A percentile compares a stretch with the other conserved stretches of the same genome.
Conservation (phyloP, 1,284 basidiomycete species). For the Tilletia caries region DNA sequence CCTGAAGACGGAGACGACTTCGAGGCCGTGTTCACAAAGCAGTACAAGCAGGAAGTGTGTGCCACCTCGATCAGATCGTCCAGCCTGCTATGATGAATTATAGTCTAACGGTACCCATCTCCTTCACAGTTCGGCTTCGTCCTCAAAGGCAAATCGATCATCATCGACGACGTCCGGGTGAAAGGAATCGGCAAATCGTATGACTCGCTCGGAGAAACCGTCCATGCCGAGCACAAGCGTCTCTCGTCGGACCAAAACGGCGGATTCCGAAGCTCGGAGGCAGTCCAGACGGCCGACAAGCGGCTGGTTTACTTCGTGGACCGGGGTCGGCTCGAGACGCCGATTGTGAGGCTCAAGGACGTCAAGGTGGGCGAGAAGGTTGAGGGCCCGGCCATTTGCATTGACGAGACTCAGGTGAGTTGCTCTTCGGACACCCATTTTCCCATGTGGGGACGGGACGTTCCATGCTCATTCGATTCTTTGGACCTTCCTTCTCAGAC, state of each 20-base stretch:
- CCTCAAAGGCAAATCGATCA: slow-evolving; percentile 70
- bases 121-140: slow-evolving; percentile 82
- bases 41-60: slow-evolving; percentile 50
- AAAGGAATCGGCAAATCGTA: slow-evolving; percentile 77
- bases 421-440: too few relatives aligned
- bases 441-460: background rate
- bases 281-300: slow-evolving; percentile 45
- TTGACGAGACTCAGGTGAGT: slow-evolving; percentile 73
- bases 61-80: background rate
- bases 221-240: slow-evolving; percentile 65
- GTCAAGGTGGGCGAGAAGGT: slow-evolving; percentile 70
- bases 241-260: slow-evolving; percentile 43
- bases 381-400: slow-evolving; percentile 78
- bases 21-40: slow-evolving; percentile 67
- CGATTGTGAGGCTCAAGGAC: slow-evolving; percentile 70
- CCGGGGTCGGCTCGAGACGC: slow-evolving; percentile 71
- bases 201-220: slow-evolving; percentile 73
- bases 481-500: slow-evolving; percentile 57
- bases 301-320: slow-evolving; percentile 74
- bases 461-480: background rate
- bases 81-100: slow-evolving; percentile 9
- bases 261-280: slow-evolving; percentile 58
- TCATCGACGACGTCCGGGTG: slow-evolving; percentile 89
- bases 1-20: slow-evolving; percentile 66
- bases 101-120: background rate